A percentile compares a stretch with the other conserved stretches of the same genome.
Conservation (phyloP, 148 eudicot species). For the Limonium bicolor region DNA sequence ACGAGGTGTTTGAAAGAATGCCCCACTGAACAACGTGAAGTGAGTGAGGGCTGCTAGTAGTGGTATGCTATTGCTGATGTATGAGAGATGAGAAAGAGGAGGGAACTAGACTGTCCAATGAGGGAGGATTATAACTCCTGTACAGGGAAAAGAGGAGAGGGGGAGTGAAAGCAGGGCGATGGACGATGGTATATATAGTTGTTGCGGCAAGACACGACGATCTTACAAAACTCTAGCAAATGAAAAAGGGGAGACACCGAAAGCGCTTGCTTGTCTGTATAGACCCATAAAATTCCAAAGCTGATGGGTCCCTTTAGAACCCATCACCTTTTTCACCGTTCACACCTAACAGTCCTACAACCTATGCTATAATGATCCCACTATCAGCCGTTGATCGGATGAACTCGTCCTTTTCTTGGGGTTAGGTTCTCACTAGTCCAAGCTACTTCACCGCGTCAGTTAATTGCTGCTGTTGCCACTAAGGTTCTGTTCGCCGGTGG, state of each 20-base stretch:
- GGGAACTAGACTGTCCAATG: not conserved
- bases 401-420: too few species aligned
- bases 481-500: too few species aligned
- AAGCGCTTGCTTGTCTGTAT: constrained; percentile 36
- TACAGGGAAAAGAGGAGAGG: constrained; percentile 11
- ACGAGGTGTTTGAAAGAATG: constrained; percentile 4
- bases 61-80: not conserved
- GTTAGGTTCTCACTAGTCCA: too few species aligned
- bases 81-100: not conserved
- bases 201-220: constrained; percentile 8
- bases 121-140: too few species aligned
- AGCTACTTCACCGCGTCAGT: too few species aligned
- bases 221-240: constrained; percentile 6
- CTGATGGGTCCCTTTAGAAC: constrained; percentile 7
- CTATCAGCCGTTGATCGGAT: too few species aligned
- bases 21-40: constrained; percentile 1
- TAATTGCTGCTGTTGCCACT: too few species aligned
- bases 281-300: constrained; percentile 30
- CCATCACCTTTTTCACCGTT: constrained; percentile 12
- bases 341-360: too few species aligned
- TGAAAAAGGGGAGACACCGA: constrained; percentile 11
- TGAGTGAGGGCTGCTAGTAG: not conserved
- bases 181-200: constrained; percentile 31
- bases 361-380: too few species aligned
- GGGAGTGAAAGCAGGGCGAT: constrained; percentile 4